Evolutionary conservation across 768 basidiomycete genomes (phyloP), one percentile per base, ranked within the genome.

Genomic region (Phylloporus sp.): DNA sequence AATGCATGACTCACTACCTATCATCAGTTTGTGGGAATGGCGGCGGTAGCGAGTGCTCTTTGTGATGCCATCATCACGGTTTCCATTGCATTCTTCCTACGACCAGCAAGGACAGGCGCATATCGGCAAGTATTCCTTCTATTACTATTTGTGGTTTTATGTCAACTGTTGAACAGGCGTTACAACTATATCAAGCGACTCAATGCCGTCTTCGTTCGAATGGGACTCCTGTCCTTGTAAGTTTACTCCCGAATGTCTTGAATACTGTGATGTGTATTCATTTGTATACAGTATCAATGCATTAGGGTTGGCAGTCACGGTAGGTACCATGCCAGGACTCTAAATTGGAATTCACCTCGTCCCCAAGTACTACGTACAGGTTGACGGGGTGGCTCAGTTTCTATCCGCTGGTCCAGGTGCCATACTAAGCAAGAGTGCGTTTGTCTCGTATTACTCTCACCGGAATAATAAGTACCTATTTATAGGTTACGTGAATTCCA

Each of bases 401-500:
- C 34, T 61, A 3, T 36, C 21, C 5, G 43, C 50, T 8, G 46
- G 31, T 0, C 57, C 62, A 9, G 52, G 52, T 14, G 5, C 26
- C 10, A 1, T 59, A 8, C n/a, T 64, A 9, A 36, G 48, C 26
- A 56, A 64, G 31, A 43, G 62, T 63, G 26, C 36, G 52, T 18
- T n/a, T 10, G 8, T 27, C 38, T 7, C 1, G 20, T n/a, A 6
- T 1, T 1, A n/a, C n/a, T n/a, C 2, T 13, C 21, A 21, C 18
- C 11, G 18, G 15, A 18, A 23, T 46, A 3, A 43, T 13, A 8
- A 13, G 6, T 10, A 5, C 28, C 10, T 28, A n/a, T 26, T n/a
- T 9, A 22, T 29, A 62, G 61, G 49, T 20, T 62, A 57, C n/a
- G 11, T 36, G 23, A 64, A 62, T 23, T 64, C 57, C n/a, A 57